Conservation (phyloP, 805 yeast species). For the Lipomyces spencermartinsiae region DNA sequence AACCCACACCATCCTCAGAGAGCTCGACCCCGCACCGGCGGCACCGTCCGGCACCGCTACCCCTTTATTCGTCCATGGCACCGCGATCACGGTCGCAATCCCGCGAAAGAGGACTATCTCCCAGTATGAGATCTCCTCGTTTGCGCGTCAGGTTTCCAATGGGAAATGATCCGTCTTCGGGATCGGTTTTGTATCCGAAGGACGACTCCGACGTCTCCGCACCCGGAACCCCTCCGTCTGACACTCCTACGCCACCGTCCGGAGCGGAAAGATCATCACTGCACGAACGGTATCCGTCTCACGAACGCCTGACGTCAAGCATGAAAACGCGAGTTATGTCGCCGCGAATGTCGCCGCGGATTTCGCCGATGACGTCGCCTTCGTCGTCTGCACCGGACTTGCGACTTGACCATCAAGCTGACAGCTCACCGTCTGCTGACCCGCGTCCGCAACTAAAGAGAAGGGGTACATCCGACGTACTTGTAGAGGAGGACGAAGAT, state of each 20-base stretch:
- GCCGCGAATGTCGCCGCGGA: not conserved
- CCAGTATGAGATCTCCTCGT: conserved; percentile 19
- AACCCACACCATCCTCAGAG: conserved; percentile 3
- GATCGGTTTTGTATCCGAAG: conserved; percentile 39
- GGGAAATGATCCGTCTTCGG: conserved; percentile 40
- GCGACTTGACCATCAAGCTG: not conserved
- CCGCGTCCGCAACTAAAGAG: not conserved
- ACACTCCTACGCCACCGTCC: not conserved
- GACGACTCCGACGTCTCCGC: conserved; percentile 17
- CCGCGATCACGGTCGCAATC: conserved; percentile 35
- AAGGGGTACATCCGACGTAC: not conserved
- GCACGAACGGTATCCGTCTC: not conserved
- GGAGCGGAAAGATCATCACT: not conserved
- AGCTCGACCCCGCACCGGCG: conserved; percentile 12
- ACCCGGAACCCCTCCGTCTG: not conserved
- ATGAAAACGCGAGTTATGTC: not conserved
- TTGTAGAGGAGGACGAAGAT: conserved; percentile 25
- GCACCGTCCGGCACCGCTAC: conserved; percentile 32
- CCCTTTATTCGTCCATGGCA: conserved; percentile 33
- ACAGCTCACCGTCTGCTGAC: not conserved
- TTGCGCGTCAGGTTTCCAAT: conserved; percentile 43
- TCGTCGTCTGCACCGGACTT: not conserved
- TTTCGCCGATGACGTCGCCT: not conserved
- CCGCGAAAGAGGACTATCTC: conserved; percentile 31
- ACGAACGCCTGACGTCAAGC: not conserved